Conservation (phyloP, 805 yeast species). For the Komagataella kurtzmanii region DNA sequence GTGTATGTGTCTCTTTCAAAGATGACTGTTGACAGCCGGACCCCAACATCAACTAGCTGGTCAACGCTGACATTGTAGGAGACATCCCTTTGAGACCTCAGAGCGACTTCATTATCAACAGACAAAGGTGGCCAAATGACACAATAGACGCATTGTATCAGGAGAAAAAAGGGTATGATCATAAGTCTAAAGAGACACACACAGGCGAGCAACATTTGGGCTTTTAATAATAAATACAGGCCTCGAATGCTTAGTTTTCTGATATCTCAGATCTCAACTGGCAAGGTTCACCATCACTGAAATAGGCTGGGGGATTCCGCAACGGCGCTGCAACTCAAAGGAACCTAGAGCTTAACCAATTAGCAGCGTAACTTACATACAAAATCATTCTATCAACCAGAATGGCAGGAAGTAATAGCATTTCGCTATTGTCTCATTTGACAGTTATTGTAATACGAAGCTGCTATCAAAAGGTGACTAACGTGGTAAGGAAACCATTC, state of each 20-base stretch:
- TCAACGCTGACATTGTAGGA: conserved; percentile 24
- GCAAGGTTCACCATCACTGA: background rate
- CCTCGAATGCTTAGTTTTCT: background rate
- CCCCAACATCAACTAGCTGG: conserved; percentile 26
- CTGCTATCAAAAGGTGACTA: background rate
- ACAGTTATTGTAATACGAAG: background rate
- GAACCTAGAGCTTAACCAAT: background rate
- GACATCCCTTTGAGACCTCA: conserved; percentile 34
- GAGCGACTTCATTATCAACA: conserved; percentile 17
- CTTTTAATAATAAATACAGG: too few species aligned
- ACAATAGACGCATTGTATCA: background rate
- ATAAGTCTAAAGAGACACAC: background rate
- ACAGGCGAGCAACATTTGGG: background rate
- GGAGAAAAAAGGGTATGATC: background rate
- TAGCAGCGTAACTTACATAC: too few species aligned
- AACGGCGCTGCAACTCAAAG: background rate
- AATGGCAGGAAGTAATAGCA: background rate
- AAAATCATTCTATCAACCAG: background rate
- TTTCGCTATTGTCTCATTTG: background rate
- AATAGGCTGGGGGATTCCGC: background rate
- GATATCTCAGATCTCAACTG: background rate
- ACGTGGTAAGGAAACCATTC: conserved; percentile 1
- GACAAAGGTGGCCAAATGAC: conserved; percentile 19
- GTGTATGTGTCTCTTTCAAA: conserved; percentile 20
- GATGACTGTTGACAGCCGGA: conserved; percentile 18